phyloP scores from a whole-genome alignment of 208 protist species.

The Acanthamoeba sp. region DNA sequence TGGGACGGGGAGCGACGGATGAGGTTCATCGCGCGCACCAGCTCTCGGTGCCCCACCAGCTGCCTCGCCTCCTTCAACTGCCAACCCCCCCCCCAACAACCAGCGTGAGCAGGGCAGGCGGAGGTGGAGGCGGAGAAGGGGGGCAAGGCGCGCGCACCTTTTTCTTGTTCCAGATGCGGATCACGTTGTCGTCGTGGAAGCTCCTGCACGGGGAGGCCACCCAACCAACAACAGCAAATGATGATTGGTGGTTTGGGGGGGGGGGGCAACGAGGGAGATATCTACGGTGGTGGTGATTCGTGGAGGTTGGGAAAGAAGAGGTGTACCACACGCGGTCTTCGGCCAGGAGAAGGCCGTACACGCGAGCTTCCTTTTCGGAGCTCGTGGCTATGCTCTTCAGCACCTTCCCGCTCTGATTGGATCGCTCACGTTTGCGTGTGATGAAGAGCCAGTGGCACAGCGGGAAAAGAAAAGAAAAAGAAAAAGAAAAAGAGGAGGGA shows the following conservation, averaged over 20 bases:
- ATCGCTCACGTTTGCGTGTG: no score
- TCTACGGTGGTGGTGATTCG: not conserved
- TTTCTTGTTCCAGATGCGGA: not conserved
- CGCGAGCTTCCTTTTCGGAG: not conserved
- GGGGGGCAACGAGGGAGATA: no score
- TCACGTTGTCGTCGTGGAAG: conserved; percentile 13
- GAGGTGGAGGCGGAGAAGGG: no score
- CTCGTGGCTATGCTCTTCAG: not conserved
- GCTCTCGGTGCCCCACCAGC: not conserved
- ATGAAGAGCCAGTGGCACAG: no score
- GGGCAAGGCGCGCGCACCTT: no score
- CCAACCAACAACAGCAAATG: not conserved
- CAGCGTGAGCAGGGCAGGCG: no score
- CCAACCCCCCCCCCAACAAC: no score
- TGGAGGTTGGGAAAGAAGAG: no score
- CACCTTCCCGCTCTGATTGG: not conserved
- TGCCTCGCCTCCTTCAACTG: not conserved
- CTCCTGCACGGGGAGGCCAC: not conserved
- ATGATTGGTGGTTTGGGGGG: not conserved
- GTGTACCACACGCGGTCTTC: not conserved
- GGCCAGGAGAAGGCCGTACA: not conserved
- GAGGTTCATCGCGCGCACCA: not conserved
- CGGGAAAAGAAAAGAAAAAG: no score
- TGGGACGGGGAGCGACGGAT: not conserved
- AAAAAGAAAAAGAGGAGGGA: no score